A percentile compares a stretch with the other conserved stretches of the same genome.
These are phyloP conservation scores for Amanita jacksonii DNA, from an alignment of 768 basidiomycete genomes.

Conservation along the genomic window DNA sequence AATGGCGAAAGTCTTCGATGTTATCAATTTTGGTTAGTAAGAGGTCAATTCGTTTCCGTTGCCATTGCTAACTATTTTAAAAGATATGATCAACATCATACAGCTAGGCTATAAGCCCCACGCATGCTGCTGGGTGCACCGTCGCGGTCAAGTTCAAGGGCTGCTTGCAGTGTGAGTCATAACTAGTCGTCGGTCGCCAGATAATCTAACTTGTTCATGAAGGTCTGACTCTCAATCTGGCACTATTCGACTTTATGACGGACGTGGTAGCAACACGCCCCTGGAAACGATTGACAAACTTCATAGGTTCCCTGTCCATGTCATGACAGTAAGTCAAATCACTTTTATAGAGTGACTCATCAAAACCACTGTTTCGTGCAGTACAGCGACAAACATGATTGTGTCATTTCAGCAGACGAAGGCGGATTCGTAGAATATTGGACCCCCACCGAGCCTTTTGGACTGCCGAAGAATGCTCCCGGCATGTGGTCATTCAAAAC, in stretches of 20 bases:
- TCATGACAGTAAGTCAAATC: slow-evolving; percentile 65
- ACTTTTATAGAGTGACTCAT: not conserved
- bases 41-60: not conserved
- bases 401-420: slow-evolving; percentile 91
- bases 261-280: slow-evolving; percentile 73
- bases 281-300: slow-evolving; percentile 68
- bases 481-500: slow-evolving; percentile 89
- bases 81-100: slow-evolving; percentile 99
- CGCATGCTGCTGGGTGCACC: slow-evolving; percentile 93
- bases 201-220: slow-evolving; percentile 7
- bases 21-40: slow-evolving; percentile 87
- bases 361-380: slow-evolving; percentile 22
- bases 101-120: slow-evolving; percentile 81
- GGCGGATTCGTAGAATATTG: slow-evolving; percentile 95
- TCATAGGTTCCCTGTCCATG: slow-evolving; percentile 83
- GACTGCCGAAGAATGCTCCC: slow-evolving; percentile 63
- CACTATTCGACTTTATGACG: slow-evolving; percentile 84
- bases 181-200: not conserved
- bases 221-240: slow-evolving; percentile 77
- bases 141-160: slow-evolving; percentile 76
- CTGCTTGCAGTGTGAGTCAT: slow-evolving; percentile 76
- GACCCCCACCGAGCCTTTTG: slow-evolving; percentile 86
- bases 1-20: slow-evolving; percentile 92
- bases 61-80: not conserved
- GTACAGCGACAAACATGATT: slow-evolving; percentile 89